Percentiles rank a stretch among this genome's conserved stretches.
phyloP scores from a whole-genome alignment of 306 rosid species.

The Hippophae gyantsensis region DNA sequence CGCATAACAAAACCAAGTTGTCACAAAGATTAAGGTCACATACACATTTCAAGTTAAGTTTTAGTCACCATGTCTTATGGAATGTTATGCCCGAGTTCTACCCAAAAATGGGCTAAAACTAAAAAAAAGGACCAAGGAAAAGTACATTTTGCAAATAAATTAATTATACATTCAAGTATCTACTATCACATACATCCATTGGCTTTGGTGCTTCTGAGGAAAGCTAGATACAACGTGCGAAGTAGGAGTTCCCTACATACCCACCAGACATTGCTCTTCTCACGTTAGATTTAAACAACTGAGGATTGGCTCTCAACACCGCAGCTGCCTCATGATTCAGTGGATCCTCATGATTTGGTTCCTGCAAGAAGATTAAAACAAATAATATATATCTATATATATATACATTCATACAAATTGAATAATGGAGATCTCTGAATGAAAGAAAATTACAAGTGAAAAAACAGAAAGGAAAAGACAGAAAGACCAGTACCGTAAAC shows the following conservation, averaged over 20 bases:
- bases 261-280: constrained; percentile 59
- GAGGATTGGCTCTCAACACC: constrained; percentile 42
- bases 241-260: constrained; percentile 41
- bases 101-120: background rate
- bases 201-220: constrained; percentile 11
- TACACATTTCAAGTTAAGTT: constrained; percentile 24
- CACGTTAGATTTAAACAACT: constrained; percentile 47
- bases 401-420: too few relatives aligned
- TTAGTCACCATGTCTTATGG: constrained; percentile 23
- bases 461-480: background rate
- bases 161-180: constrained; percentile 39
- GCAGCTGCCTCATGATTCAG: constrained; percentile 52
- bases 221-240: constrained; percentile 35
- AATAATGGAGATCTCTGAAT: too few relatives aligned
- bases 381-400: too few relatives aligned
- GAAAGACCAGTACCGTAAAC: constrained; percentile 33
- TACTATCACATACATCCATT: constrained; percentile 22
- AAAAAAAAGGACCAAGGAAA: constrained; percentile 16
- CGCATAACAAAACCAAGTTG: constrained; percentile 16
- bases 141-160: constrained; percentile 23
- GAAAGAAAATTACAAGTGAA: background rate
- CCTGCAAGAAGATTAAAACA: constrained; percentile 14
- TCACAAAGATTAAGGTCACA: constrained; percentile 28
- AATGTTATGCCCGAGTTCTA: constrained; percentile 17
- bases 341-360: constrained; percentile 46